Evolutionary conservation across 768 basidiomycete species (phyloP).

Genomic region (Russula compacta): DNA sequence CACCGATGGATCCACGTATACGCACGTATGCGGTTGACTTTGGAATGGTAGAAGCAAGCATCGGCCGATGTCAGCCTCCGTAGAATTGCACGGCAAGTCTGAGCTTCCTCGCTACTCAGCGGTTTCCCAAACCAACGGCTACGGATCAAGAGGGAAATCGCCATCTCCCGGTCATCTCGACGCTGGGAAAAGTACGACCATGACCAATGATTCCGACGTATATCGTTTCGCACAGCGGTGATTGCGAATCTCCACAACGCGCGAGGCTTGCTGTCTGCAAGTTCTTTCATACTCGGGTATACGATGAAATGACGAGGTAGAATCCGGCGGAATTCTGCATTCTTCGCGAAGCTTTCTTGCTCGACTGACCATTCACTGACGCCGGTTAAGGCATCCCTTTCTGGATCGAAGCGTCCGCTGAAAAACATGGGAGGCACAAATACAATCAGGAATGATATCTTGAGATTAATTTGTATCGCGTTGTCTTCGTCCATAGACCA

Average conservation of each 20-base stretch:
- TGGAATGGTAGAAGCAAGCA: conserved; percentile 22
- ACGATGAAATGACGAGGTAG: conserved; percentile 21
- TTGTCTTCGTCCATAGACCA: conserved; percentile 14
- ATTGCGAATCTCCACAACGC: conserved; percentile 28
- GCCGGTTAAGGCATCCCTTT: conserved; percentile 6
- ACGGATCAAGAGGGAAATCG: conserved; percentile 25
- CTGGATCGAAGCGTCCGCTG: background rate
- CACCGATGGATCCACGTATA: conserved; percentile 23
- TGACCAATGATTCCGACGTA: conserved; percentile 24
- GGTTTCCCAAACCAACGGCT: conserved; percentile 19
- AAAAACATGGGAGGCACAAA: conserved; percentile 5
- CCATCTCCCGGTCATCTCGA: conserved; percentile 22
- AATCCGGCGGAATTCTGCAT: conserved; percentile 23
- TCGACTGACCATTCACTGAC: background rate
- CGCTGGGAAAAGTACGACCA: conserved; percentile 28
- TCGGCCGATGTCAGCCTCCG: conserved; percentile 24
- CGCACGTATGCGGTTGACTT: conserved; percentile 19
- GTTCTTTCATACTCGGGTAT: conserved; percentile 22
- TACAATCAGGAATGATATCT: conserved; percentile 7
- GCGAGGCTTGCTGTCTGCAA: conserved; percentile 22
- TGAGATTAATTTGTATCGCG: conserved; percentile 11
- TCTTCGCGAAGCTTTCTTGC: background rate
- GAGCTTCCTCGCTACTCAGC: conserved; percentile 16
- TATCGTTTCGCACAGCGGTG: conserved; percentile 18
- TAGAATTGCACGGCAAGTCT: conserved; percentile 12